Base-by-base conservation (phyloP, 2,329 filamentous ascomycete genomes). In the Pezizomycotina sp. region DNA sequence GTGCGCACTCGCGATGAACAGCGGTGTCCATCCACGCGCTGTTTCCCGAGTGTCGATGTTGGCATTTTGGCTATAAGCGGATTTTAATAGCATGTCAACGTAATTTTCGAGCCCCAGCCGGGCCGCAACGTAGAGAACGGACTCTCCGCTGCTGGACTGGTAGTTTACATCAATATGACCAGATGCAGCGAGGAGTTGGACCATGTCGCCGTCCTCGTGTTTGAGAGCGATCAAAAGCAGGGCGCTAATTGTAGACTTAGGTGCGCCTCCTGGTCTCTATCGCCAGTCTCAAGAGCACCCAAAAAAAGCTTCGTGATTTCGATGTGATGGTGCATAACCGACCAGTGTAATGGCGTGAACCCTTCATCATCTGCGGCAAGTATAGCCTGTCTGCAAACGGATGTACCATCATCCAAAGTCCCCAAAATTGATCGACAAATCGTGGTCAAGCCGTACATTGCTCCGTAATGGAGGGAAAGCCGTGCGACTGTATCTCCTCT, bases 161-260 rank as follows among this genome's bases (percentile, higher is more conserved):
- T 84, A 91, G 54, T 98, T 93, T 52, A 95, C 74, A 52, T 95
- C 77, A 4, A 93, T 78, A n/a, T n/a, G n/a, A 2, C 81, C 83
- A 2, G 84, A 83, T 47, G 91, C 73, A 2, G 95, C 82, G 7
- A 98, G 64, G 53, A 93, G 71, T 51, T 77, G 69, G 21, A 95
- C 82, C 43, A 95, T n/a, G n/a, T n/a, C n/a, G n/a, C n/a, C n/a
- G n/a, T n/a, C n/a, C n/a, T n/a, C n/a, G n/a, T n/a, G n/a, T n/a
- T n/a, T n/a, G n/a, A n/a, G n/a, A n/a, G n/a, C n/a, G n/a, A n/a
- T n/a, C n/a, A n/a, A n/a, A n/a, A n/a, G n/a, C 6, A 78, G 72
- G 10, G 83, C 71, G 4, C 69, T 66, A 52, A 74, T 78, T 43
- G 79, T 68, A 5, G 49, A 45, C 44, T 73, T 68, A 24, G 68